Evolutionary conservation across 1,284 basidiomycete genomes (phyloP), one percentile per base, ranked within the genome.

Genomic region (Chiua sp.): DNA sequence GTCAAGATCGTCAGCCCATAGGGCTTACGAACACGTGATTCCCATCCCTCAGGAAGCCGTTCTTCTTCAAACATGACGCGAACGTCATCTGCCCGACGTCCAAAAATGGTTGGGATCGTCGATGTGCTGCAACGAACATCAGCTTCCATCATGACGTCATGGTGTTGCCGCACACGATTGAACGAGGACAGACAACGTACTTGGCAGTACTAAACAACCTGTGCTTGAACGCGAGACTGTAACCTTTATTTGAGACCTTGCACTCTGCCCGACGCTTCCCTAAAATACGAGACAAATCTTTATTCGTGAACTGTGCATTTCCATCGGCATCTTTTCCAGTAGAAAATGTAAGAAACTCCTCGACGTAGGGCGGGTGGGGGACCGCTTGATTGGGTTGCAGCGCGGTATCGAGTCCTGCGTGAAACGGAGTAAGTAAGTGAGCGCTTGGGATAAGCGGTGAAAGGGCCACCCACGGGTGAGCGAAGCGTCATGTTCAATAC

Each of bases 401-500:
- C 46, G 77, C 72, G 7, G 71, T 23, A 67, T 92, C 90, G 51
- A 85, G 78, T 39, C 90, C 90, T 92, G 57, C 20, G 2, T 16
- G 16, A 1, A 23, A 30, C 13, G 26, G 30, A 30, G 22, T 63
- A 32, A 55, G 37, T 7, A 32, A n/a, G 22, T 30, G 32, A 28
- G 35, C 30, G 12, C 20, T 18, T 35, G 10, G 32, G 13, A 11
- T 16, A 20, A 30, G 20, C 6, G 46, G n/a, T 20, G 2, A 12
- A 20, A 7, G 13, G 12, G 23, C 13, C 15, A 52, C 68, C 3
- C 30, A 67, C 90, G 82, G 35, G 82, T 82, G 35, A 92, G 76
- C 3, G 89, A 91, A 1, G 80, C 90, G 66, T 92, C 90, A 65
- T 92, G 90, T 67, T 92, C 90, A 60, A 92, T 92, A 26, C 86